Evolutionary conservation across 2,329 filamentous ascomycete genomes (phyloP).

Genomic region (Fusarium lateritium): DNA sequence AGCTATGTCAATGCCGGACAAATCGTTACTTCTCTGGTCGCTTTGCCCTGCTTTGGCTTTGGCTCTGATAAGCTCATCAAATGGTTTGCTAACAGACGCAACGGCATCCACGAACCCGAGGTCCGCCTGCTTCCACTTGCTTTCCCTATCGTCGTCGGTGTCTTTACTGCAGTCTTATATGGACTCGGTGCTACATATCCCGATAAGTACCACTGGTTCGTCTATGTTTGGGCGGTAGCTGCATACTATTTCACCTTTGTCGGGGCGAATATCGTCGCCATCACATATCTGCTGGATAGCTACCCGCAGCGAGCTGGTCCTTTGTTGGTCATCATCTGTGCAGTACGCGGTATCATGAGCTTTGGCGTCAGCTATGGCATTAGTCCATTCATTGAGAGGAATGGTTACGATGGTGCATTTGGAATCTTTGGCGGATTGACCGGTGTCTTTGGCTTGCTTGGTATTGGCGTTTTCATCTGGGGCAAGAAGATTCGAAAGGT

Average conservation of each 20-base stretch:
- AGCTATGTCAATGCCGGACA: conserved; percentile 44
- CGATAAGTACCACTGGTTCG: conserved; percentile 29
- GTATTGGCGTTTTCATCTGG: conserved; percentile 22
- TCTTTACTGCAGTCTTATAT: conserved; percentile 24
- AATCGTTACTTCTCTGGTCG: conserved; percentile 39
- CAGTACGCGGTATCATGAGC: conserved; percentile 40
- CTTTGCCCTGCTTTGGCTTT: conserved; percentile 38
- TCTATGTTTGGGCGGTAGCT: conserved; percentile 25
- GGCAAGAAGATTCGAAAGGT: conserved; percentile 24
- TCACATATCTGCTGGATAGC: conserved; percentile 44
- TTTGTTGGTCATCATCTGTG: conserved; percentile 42
- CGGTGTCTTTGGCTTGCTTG: conserved; percentile 20
- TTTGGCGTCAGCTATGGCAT: conserved; percentile 45
- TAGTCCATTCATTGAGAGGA: conserved; percentile 32
- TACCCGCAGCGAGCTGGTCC: conserved; percentile 43
- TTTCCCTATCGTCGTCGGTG: conserved; percentile 38
- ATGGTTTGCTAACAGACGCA: conserved; percentile 38
- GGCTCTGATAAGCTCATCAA: conserved; percentile 44
- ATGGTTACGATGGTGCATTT: conserved; percentile 24
- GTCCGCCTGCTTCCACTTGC: conserved; percentile 39
- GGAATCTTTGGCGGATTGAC: conserved; percentile 19
- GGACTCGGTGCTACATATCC: conserved; percentile 13
- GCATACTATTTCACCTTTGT: conserved; percentile 30
- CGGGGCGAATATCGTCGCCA: conserved; percentile 42
- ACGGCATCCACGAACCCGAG: conserved; percentile 42